These are phyloP conservation scores for Neonectria coccinea DNA, from an alignment of 2,329 filamentous ascomycete species.

Conservation along the genomic window DNA sequence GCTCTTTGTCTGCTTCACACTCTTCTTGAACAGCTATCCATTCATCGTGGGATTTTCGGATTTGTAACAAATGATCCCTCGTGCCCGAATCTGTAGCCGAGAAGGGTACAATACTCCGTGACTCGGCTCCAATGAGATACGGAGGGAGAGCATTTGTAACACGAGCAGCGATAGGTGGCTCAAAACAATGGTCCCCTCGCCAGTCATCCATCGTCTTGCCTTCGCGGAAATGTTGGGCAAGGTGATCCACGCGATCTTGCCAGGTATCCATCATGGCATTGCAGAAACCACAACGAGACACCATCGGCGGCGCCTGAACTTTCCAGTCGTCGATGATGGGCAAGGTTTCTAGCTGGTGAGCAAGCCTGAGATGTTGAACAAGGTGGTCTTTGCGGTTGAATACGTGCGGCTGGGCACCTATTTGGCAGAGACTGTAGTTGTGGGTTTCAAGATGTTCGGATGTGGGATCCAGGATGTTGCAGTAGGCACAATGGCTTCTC, in stretches of 20 bases:
- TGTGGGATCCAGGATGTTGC: constrained; percentile 37
- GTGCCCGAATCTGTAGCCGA: constrained; percentile 42
- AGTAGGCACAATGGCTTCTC: constrained; percentile 42
- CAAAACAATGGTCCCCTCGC: constrained; percentile 10
- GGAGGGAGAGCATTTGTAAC: constrained; percentile 21
- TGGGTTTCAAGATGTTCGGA: constrained; percentile 42
- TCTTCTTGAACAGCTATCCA: not conserved
- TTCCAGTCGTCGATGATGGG: constrained; percentile 55
- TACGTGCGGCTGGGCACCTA: constrained; percentile 16
- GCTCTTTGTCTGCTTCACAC: not conserved
- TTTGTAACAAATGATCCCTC: constrained; percentile 39
- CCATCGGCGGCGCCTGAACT: constrained; percentile 35
- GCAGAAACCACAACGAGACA: constrained; percentile 49
- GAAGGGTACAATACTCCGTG: constrained; percentile 40
- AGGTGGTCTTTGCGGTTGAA: constrained; percentile 50
- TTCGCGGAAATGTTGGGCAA: constrained; percentile 42
- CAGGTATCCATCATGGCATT: constrained; percentile 40
- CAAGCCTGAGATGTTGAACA: constrained; percentile 46
- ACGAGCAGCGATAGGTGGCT: constrained; percentile 7
- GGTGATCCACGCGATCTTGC: constrained; percentile 45
- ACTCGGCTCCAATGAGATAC: constrained; percentile 34
- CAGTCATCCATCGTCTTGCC: constrained; percentile 4
- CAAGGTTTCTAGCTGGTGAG: constrained; percentile 50
- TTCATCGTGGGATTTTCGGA: constrained; percentile 14
- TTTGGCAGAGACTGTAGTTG: constrained; percentile 35